phyloP scores from a whole-genome alignment of 768 basidiomycete species.

The Termitomyces sp. region DNA sequence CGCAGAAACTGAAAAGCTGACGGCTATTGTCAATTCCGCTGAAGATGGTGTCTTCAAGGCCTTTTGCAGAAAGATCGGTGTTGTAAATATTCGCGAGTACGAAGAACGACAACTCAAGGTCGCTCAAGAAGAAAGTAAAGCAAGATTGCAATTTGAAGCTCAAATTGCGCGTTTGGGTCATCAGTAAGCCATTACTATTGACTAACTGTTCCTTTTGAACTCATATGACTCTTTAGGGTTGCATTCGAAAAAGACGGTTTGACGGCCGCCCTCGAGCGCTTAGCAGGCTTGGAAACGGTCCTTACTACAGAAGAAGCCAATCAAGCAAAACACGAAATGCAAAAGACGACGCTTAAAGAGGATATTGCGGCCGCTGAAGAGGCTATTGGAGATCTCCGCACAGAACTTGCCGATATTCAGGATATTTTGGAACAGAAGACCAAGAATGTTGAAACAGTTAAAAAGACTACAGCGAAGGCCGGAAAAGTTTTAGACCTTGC shows the following conservation, averaged over 20 bases:
- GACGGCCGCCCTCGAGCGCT: slow-evolving; percentile 54
- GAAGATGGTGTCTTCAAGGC: slow-evolving; percentile 73
- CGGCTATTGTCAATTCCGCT: slow-evolving; percentile 58
- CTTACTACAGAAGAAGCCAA: slow-evolving; percentile 47
- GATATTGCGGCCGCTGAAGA: slow-evolving; percentile 58
- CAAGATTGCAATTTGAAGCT: slow-evolving; percentile 73
- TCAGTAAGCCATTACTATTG: slow-evolving; percentile 48
- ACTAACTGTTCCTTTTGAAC: not conserved
- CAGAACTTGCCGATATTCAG: slow-evolving; percentile 55
- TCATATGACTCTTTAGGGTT: slow-evolving; percentile 37
- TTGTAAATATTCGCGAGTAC: slow-evolving; percentile 84
- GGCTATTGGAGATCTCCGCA: slow-evolving; percentile 48
- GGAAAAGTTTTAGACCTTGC: slow-evolving; percentile 78
- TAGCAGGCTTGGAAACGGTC: slow-evolving; percentile 46
- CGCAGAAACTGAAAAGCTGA: slow-evolving; percentile 48
- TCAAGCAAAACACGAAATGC: slow-evolving; percentile 46
- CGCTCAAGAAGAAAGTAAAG: slow-evolving; percentile 84
- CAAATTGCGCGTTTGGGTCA: slow-evolving; percentile 83
- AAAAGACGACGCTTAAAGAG: slow-evolving; percentile 45
- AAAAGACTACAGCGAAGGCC: slow-evolving; percentile 63
- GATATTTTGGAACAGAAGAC: slow-evolving; percentile 68
- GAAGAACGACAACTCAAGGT: slow-evolving; percentile 88
- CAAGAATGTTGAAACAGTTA: slow-evolving; percentile 69
- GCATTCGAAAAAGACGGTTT: slow-evolving; percentile 82
- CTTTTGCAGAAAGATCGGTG: slow-evolving; percentile 79